Evolutionary conservation across 1,284 basidiomycete genomes (phyloP), one percentile per base, ranked within the genome.

Genomic region (Pascua sp.): DNA sequence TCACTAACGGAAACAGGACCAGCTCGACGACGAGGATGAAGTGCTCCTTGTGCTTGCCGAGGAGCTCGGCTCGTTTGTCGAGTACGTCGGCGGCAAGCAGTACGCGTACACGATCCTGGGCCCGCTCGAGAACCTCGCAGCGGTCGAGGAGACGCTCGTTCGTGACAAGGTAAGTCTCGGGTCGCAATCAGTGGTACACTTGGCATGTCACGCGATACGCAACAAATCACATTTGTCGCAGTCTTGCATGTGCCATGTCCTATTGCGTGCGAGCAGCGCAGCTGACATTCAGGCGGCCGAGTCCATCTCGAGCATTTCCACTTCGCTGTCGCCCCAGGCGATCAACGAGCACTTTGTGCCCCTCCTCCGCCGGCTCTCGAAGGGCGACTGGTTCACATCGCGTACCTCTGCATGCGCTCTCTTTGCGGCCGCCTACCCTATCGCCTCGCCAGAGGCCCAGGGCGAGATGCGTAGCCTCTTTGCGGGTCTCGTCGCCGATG

Each of bases 371-470:
- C 86, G 94, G 57, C 84, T 99, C 42, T 88, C 92, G 0, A 85
- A 85, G 59, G 96, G 94, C 59, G 96, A 98, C 79, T 99, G 96
- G 96, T 98, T 98, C 80, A 98, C 96, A n/a, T 95, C 93, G 39
- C 85, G 95, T 63, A 96, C 93, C 45, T 97, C 95, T 44, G 90
- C 96, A 46, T 93, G 93, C 58, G 90, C 94, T 4, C 83, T 99
- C 38, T 98, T 93, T 74, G 86, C 92, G 11, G 86, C 93, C n/a
- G 90, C 91, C 24, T 99, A 98, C 76, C 81, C 86, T 39, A 86
- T 85, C 68, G 89, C 91, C 12, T 83, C 86, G 1, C 77, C 86
- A 15, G 71, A 81, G 45, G 82, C 88, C 54, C 92, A 97, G 77
- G 91, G 92, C 57, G 95, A 98, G 55, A 81, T 98, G 69, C 85